Evolutionary conservation across 768 basidiomycete genomes (phyloP).

Genomic region (Trametes punicea): DNA sequence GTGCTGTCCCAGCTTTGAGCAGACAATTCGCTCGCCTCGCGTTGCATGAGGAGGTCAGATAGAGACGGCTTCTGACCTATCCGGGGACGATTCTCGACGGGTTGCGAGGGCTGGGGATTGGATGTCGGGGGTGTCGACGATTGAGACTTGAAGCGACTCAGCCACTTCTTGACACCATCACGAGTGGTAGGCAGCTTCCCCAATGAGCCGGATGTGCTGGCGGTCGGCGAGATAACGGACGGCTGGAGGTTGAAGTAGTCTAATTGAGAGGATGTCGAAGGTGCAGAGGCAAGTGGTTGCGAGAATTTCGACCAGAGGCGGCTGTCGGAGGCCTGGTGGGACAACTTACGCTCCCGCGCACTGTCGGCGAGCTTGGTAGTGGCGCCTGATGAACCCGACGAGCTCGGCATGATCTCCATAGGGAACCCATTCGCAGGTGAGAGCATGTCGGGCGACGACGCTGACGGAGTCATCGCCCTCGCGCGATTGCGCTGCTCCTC

Average conservation of each 20-base stretch:
- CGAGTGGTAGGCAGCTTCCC: constrained; percentile 66
- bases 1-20: constrained; percentile 65
- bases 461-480: constrained; percentile 46
- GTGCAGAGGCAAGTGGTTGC: constrained; percentile 36
- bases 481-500: constrained; percentile 68
- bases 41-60: constrained; percentile 58
- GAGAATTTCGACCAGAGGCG: constrained; percentile 57
- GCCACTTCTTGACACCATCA: constrained; percentile 79
- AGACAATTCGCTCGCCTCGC: constrained; percentile 54
- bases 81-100: constrained; percentile 31
- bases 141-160: constrained; percentile 52
- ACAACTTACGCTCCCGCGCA: constrained; percentile 57
- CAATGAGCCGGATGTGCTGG: constrained; percentile 42
- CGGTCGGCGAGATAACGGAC: constrained; percentile 8
- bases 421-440: constrained; percentile 40
- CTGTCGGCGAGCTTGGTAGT: constrained; percentile 46
- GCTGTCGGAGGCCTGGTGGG: constrained; percentile 68
- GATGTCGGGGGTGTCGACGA: constrained; percentile 37
- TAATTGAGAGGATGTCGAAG: constrained; percentile 45
- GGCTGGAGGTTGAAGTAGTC: constrained; percentile 26
- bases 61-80: constrained; percentile 59
- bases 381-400: constrained; percentile 46
- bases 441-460: constrained; percentile 48
- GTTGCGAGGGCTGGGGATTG: constrained; percentile 19
- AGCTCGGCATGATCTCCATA: constrained; percentile 42